Conservation (phyloP, 169 alveolate species). For the Plasmodium gallinaceum region DNA sequence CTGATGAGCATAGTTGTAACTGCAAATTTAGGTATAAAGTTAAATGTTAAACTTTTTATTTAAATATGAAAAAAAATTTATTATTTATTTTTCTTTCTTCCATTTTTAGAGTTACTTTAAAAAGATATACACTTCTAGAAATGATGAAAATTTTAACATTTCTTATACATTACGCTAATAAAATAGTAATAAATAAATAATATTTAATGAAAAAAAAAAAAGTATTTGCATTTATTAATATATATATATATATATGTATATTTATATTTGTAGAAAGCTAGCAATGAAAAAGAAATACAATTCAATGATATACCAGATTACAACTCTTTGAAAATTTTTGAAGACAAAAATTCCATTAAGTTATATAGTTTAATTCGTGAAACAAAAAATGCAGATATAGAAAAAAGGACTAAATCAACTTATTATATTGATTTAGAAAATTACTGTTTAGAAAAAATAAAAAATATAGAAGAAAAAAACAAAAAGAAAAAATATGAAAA, state of each 20-base stretch:
- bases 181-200: slow-evolving; percentile 39
- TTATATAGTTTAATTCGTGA: slow-evolving; percentile 50
- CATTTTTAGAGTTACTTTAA: slow-evolving; percentile 37
- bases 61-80: neutral
- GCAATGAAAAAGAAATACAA: slow-evolving; percentile 25
- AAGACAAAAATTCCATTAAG: slow-evolving; percentile 37
- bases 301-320: slow-evolving; percentile 57
- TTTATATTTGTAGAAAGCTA: slow-evolving; percentile 16
- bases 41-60: neutral
- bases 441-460: slow-evolving; percentile 42
- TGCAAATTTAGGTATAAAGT: slow-evolving; percentile 36
- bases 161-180: slow-evolving; percentile 47
- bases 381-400: slow-evolving; percentile 15
- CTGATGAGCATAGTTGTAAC: slow-evolving; percentile 46
- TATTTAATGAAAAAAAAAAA: neutral
- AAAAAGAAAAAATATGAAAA: slow-evolving; percentile 1
- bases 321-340: slow-evolving; percentile 44
- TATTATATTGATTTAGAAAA: slow-evolving; percentile 48
- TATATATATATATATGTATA: neutral
- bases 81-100: slow-evolving; percentile 13
- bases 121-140: slow-evolving; percentile 54
- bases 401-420: slow-evolving; percentile 29
- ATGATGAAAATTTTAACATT: slow-evolving; percentile 52
- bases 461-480: slow-evolving; percentile 20
- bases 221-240: neutral